Percentiles rank a stretch among this genome's conserved stretches.
phyloP scores from a whole-genome alignment of 148 eudicot genomes.

The Salicornia ramosissima region DNA sequence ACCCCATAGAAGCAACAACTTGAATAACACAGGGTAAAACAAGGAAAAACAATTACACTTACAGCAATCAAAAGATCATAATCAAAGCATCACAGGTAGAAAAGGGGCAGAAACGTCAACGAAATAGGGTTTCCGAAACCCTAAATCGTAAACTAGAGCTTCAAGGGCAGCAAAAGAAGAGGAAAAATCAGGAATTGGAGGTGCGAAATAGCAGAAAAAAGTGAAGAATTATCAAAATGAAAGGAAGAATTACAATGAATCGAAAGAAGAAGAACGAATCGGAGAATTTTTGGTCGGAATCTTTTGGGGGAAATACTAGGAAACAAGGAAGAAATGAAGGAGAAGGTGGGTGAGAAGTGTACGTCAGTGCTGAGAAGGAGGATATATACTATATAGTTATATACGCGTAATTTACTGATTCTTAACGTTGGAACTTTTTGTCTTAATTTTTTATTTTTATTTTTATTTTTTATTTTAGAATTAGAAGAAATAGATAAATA shows the following conservation, averaged over 20 bases:
- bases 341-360: slow-evolving; percentile 1
- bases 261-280: neutral
- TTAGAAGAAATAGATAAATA: no score
- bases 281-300: neutral
- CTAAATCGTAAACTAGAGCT: neutral
- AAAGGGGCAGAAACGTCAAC: neutral
- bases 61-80: slow-evolving; percentile 19
- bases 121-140: slow-evolving; percentile 9
- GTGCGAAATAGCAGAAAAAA: neutral
- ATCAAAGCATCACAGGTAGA: neutral
- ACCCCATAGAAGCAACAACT: slow-evolving; percentile 1
- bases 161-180: neutral
- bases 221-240: no score
- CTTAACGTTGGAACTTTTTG: slow-evolving; percentile 5
- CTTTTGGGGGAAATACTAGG: neutral
- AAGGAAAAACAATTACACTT: neutral
- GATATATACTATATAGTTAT: no score
- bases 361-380: slow-evolving; percentile 9
- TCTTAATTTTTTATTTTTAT: no score
- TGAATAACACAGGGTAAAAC: neutral
- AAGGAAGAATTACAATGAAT: neutral
- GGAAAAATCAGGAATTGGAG: neutral
- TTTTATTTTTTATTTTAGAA: no score
- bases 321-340: neutral
- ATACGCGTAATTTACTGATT: slow-evolving; percentile 7